Percentiles rank a stretch among this genome's conserved stretches.
Conservation (phyloP, 768 basidiomycete genomes). For the Lentinula edodes region DNA sequence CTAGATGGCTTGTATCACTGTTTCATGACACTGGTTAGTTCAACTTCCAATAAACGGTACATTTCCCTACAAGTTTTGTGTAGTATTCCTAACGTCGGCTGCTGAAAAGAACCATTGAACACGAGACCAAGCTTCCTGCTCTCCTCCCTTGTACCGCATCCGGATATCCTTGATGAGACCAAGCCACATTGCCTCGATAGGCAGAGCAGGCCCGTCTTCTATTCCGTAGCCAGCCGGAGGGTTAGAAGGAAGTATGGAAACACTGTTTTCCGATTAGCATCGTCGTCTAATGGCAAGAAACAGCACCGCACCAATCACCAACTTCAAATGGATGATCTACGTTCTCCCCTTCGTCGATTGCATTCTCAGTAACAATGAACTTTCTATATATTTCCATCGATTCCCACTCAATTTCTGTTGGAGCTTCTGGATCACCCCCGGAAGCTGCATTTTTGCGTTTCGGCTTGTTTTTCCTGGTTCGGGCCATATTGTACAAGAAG, state of each 20-base stretch:
- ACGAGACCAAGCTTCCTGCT: neutral
- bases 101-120: constrained; percentile 1
- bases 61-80: neutral
- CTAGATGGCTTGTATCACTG: neutral
- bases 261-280: neutral
- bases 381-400: neutral
- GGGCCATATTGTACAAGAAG: neutral
- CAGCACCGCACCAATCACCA: neutral
- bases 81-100: neutral
- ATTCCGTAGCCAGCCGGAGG: neutral
- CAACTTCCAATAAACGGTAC: neutral
- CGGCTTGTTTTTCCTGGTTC: neutral
- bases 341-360: neutral
- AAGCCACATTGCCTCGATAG: neutral
- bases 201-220: neutral
- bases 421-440: neutral
- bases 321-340: neutral
- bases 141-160: neutral
- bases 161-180: neutral
- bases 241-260: neutral
- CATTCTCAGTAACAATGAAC: neutral
- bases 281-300: neutral
- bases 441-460: neutral
- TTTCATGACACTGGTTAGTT: neutral
- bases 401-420: neutral